A percentile compares a stretch with the other conserved stretches of the same genome.
Conservation (phyloP, 257 asterid genomes). For the Solanum pennellii region DNA sequence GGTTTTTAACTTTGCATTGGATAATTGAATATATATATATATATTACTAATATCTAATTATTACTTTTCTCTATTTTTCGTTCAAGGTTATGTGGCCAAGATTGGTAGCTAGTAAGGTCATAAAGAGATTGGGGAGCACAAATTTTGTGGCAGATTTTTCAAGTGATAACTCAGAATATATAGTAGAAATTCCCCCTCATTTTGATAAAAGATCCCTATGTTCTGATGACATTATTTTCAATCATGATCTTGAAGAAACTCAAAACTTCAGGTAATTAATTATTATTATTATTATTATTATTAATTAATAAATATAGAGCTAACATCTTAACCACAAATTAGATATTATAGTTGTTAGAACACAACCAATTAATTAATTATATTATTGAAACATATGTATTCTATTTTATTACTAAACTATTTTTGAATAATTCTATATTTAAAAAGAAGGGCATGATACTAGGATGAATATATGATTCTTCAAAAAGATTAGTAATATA, state of each 20-base stretch:
- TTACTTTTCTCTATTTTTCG: not conserved
- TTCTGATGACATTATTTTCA: not conserved
- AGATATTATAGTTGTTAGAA: not conserved
- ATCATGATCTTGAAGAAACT: not conserved
- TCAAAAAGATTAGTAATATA: not conserved
- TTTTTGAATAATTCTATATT: not conserved
- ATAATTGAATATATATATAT: not conserved
- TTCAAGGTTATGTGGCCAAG: conserved; percentile 52
- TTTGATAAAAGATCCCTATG: conserved; percentile 12
- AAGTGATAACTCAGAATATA: conserved; percentile 6
- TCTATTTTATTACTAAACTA: not conserved
- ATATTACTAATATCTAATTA: not conserved
- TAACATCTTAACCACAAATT: not conserved
- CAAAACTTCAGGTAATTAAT: conserved; percentile 27
- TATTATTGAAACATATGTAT: not conserved
- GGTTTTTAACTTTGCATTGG: not conserved
- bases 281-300: too few species aligned
- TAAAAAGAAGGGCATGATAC: not conserved
- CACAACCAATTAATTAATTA: not conserved
- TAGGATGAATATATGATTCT: not conserved
- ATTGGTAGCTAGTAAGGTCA: conserved; percentile 49
- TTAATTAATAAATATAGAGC: not conserved
- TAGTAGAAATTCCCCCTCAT: conserved; percentile 16
- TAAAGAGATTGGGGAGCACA: conserved; percentile 31
- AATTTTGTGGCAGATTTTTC: conserved; percentile 49